A percentile compares a stretch with the other conserved stretches of the same genome.
phyloP scores from a whole-genome alignment of 495 filamentous ascomycete genomes.

The Aspergillus olivimuriae region DNA sequence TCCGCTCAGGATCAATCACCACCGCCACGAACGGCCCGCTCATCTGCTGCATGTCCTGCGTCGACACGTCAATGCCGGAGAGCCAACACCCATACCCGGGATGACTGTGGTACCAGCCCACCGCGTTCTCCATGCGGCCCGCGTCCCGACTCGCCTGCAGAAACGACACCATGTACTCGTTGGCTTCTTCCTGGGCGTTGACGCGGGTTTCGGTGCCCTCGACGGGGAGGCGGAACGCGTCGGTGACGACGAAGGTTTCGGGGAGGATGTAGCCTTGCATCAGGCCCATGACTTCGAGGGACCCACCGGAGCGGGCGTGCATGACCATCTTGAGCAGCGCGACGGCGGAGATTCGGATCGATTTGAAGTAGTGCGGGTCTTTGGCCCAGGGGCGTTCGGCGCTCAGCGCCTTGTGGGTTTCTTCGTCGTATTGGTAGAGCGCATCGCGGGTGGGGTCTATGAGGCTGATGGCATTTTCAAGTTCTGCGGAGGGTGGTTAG shows the following conservation, averaged over 20 bases:
- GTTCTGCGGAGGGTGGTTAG: conserved; percentile 52
- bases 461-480: conserved; percentile 78
- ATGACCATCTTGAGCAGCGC: conserved; percentile 99
- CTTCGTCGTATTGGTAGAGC: conserved; percentile 74
- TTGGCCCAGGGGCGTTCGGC: conserved; percentile 68
- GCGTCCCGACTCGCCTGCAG: conserved; percentile 65
- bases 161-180: conserved; percentile 94
- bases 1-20: conserved; percentile 95
- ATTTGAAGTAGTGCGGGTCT: conserved; percentile 87
- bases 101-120: conserved; percentile 98
- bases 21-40: conserved; percentile 91
- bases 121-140: conserved; percentile 79
- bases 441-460: conserved; percentile 83
- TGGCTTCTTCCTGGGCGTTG: conserved; percentile 89
- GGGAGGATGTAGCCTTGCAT: conserved; percentile 90
- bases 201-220: conserved; percentile 97
- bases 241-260: conserved; percentile 85
- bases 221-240: conserved; percentile 89
- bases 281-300: conserved; percentile 93
- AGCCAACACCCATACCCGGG: conserved; percentile 99
- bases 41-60: conserved; percentile 80
- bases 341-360: conserved; percentile 85
- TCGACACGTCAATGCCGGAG: conserved; percentile 88
- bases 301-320: conserved; percentile 90
- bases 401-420: conserved; percentile 52